These are phyloP conservation scores for Fusarium sacchari DNA, from an alignment of 2,329 filamentous ascomycete genomes.

Conservation along the genomic window DNA sequence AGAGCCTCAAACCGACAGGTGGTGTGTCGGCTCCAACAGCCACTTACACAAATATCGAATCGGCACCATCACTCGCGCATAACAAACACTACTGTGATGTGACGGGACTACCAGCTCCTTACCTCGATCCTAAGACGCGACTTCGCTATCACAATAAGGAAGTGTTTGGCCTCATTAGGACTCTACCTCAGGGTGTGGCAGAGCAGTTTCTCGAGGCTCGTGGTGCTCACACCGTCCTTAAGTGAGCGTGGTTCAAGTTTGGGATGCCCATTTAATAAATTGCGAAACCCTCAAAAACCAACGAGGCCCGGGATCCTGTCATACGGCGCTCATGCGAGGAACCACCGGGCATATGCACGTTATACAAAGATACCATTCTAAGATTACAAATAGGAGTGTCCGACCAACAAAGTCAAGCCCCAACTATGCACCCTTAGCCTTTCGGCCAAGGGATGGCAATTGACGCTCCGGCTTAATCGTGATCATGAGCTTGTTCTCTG, in stretches of 20 bases:
- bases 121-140: slow-evolving; percentile 94
- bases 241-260: slow-evolving; percentile 61
- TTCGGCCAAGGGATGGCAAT: slow-evolving; percentile 82
- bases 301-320: not conserved
- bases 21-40: slow-evolving; percentile 69
- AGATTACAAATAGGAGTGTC: slow-evolving; percentile 60
- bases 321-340: not conserved
- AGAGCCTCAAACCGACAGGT: slow-evolving; percentile 65
- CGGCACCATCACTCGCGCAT: slow-evolving; percentile 86
- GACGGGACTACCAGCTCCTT: slow-evolving; percentile 90
- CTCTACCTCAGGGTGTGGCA: slow-evolving; percentile 80
- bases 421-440: slow-evolving; percentile 86
- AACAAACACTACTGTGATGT: slow-evolving; percentile 95
- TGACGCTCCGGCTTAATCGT: slow-evolving; percentile 99
- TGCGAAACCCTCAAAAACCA: not conserved
- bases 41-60: slow-evolving; percentile 97
- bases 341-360: slow-evolving; percentile 6
- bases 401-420: slow-evolving; percentile 95
- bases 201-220: slow-evolving; percentile 91
- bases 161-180: slow-evolving; percentile 85
- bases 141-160: slow-evolving; percentile 93
- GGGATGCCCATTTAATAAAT: slow-evolving; percentile 6
- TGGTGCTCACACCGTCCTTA: slow-evolving; percentile 92
- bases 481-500: slow-evolving; percentile 78
- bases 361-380: slow-evolving; percentile 12